These are phyloP conservation scores for Pisolithus sp. DNA, from an alignment of 768 basidiomycete species.

Conservation along the genomic window DNA sequence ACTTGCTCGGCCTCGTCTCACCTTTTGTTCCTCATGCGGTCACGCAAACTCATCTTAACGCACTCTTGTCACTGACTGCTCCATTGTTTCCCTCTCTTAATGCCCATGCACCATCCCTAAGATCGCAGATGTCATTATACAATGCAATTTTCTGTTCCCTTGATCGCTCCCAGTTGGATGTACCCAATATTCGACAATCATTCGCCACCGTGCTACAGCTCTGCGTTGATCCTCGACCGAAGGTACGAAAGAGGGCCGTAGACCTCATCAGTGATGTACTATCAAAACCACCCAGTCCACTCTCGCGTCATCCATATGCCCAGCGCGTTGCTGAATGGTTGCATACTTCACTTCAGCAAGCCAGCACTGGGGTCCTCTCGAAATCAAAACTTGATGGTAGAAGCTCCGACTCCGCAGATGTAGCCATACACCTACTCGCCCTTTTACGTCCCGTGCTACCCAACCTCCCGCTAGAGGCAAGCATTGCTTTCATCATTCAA, in stretches of 20 bases:
- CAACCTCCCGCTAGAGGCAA: conserved; percentile 62
- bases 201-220: conserved; percentile 83
- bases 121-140: conserved; percentile 81
- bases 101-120: conserved; percentile 67
- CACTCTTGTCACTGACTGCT: conserved; percentile 65
- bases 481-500: conserved; percentile 23
- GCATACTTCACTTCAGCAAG: conserved; percentile 57
- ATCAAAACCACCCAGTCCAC: conserved; percentile 67
- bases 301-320: conserved; percentile 79
- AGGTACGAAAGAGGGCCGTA: conserved; percentile 87
- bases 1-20: conserved; percentile 29
- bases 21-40: conserved; percentile 67
- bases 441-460: conserved; percentile 58
- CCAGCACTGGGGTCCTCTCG: conserved; percentile 52
- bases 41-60: conserved; percentile 66
- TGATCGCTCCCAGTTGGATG: conserved; percentile 65
- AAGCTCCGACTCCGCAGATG: conserved; percentile 57
- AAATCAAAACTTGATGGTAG: conserved; percentile 52
- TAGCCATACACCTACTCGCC: conserved; percentile 71
- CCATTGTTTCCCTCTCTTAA: conserved; percentile 69
- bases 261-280: conserved; percentile 80
- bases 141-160: conserved; percentile 62
- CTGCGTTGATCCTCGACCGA: conserved; percentile 83
- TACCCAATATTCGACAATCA: conserved; percentile 62
- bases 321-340: conserved; percentile 78